These are phyloP conservation scores for Solanum medicagineum DNA, from an alignment of 257 asterid genomes.

Conservation along the genomic window DNA sequence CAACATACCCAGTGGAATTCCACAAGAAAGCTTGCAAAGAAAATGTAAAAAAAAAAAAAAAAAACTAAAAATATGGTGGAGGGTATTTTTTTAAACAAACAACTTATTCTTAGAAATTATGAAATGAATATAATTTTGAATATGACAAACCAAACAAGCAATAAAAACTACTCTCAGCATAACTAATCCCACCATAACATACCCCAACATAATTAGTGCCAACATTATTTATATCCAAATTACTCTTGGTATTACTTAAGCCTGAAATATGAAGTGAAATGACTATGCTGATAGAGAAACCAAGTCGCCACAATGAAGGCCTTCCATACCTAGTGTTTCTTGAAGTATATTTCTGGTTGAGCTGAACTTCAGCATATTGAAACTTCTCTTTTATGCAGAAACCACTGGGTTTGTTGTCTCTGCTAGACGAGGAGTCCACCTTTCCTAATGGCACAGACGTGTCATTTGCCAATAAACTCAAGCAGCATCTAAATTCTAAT, in stretches of 20 bases:
- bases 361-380: not conserved
- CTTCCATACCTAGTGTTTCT: not conserved
- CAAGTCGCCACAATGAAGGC: not conserved
- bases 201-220: no score
- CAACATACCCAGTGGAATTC: no score
- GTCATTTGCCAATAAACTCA: constrained; percentile 91
- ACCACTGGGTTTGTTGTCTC: constrained; percentile 79
- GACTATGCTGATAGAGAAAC: not conserved
- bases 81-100: no score
- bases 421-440: constrained; percentile 95
- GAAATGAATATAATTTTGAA: no score
- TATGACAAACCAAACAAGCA: no score
- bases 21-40: no score
- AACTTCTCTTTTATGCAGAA: constrained; percentile 47
- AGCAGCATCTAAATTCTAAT: constrained; percentile 71
- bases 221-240: no score
- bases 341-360: not conserved
- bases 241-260: not conserved
- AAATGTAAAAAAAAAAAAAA: no score
- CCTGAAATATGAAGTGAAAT: not conserved
- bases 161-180: no score
- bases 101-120: no score
- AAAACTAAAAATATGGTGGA: no score
- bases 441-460: constrained; percentile 96
- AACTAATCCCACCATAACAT: no score